Conservation (phyloP, 805 yeast species). For the Monosporozyma siamensis region DNA sequence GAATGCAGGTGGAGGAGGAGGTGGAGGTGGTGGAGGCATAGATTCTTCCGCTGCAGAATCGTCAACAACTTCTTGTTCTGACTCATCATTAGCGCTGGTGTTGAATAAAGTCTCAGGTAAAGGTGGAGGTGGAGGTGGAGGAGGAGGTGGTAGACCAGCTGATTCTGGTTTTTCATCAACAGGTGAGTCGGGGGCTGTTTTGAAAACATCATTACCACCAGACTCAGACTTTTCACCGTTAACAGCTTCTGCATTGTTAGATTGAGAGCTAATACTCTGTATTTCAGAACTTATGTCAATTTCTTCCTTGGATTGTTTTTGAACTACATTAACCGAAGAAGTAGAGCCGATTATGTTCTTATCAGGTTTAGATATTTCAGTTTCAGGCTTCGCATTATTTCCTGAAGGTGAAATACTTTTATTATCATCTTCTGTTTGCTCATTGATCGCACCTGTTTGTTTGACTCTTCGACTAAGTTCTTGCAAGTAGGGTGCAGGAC, state of each 20-base stretch:
- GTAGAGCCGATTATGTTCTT: too few relatives aligned
- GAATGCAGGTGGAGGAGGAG: constrained; percentile 19
- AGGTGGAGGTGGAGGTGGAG: constrained; percentile 18
- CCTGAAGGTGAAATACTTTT: neutral
- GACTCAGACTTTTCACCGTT: neutral
- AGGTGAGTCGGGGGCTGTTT: neutral
- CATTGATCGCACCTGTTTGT: constrained; percentile 6
- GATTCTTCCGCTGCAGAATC: neutral
- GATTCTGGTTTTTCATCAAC: neutral
- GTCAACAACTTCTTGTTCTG: too few relatives aligned
- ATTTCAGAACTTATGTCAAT: neutral
- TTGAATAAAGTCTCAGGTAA: too few relatives aligned
- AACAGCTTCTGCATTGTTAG: too few relatives aligned
- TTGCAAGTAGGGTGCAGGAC: constrained; percentile 18
- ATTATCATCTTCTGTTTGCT: neutral
- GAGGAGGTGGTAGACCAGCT: constrained; percentile 13
- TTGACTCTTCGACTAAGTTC: constrained; percentile 20
- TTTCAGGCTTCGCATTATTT: too few relatives aligned
- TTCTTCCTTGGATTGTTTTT: neutral
- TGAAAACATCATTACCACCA: neutral
- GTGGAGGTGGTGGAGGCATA: constrained; percentile 22
- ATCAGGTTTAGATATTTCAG: too few relatives aligned
- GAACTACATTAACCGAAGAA: neutral
- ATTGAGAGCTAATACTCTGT: neutral
- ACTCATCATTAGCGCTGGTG: too few relatives aligned